Percentiles rank a stretch among this genome's conserved stretches.
phyloP scores from a whole-genome alignment of 208 protist species.

The Porcisia hertigi region DNA sequence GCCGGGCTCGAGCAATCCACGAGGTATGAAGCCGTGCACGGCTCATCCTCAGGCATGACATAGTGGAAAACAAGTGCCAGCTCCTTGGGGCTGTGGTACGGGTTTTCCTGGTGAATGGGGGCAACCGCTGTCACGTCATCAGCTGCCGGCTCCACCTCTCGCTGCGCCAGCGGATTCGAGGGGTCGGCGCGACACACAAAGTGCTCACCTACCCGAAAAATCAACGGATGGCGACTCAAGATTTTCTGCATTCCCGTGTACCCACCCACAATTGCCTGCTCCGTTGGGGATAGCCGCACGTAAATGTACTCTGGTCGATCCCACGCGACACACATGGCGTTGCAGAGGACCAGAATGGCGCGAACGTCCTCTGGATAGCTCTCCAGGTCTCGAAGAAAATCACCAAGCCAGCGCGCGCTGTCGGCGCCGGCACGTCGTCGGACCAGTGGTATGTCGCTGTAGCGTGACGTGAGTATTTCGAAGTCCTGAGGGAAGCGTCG shows the following conservation, averaged over 20 bases:
- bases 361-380: constrained; percentile 68
- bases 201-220: constrained; percentile 69
- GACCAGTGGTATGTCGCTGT: constrained; percentile 58
- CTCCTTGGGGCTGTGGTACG: constrained; percentile 62
- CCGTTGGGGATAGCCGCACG: constrained; percentile 53
- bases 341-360: constrained; percentile 56
- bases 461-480: constrained; percentile 50
- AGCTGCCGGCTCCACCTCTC: constrained; percentile 46
- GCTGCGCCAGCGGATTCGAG: constrained; percentile 55
- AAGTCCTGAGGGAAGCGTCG: constrained; percentile 52
- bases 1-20: constrained; percentile 78
- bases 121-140: constrained; percentile 51
- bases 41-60: constrained; percentile 59
- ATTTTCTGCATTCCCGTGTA: constrained; percentile 65
- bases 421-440: constrained; percentile 67
- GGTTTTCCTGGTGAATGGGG: constrained; percentile 67
- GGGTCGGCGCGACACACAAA: constrained; percentile 78
- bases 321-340: constrained; percentile 60
- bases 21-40: constrained; percentile 60
- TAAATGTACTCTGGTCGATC: constrained; percentile 85
- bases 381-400: constrained; percentile 72
- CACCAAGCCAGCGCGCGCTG: constrained; percentile 61
- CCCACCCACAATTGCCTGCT: constrained; percentile 54
- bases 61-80: constrained; percentile 84
- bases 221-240: constrained; percentile 55